Percentiles rank a stretch among this genome's conserved stretches.
Evolutionary conservation across 306 rosid genomes (phyloP).

Genomic region (Vachellia pachyceras): DNA sequence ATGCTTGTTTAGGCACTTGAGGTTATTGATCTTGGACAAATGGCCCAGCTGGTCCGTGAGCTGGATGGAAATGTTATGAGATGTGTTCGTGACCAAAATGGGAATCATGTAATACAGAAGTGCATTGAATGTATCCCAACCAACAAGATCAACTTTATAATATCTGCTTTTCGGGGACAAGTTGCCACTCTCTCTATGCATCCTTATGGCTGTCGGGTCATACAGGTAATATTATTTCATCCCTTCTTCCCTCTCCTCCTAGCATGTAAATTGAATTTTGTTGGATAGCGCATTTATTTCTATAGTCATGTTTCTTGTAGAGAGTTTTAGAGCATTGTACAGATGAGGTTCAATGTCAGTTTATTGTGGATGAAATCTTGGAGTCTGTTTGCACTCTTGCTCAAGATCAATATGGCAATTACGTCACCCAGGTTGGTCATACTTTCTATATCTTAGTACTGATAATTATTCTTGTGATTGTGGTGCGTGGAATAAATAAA

Average conservation of each 20-base stretch:
- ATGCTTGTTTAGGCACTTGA: slow-evolving; percentile 59
- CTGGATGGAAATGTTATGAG: slow-evolving; percentile 67
- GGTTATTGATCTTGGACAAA: slow-evolving; percentile 66
- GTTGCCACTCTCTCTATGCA: slow-evolving; percentile 59
- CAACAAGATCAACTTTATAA: slow-evolving; percentile 49
- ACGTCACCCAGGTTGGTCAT: slow-evolving; percentile 65
- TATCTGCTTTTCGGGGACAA: slow-evolving; percentile 63
- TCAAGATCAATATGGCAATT: slow-evolving; percentile 71
- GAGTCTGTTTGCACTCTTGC: slow-evolving; percentile 65
- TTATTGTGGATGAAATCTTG: slow-evolving; percentile 68
- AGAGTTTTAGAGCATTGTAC: slow-evolving; percentile 70
- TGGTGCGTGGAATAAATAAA: background rate
- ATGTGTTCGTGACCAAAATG: slow-evolving; percentile 71
- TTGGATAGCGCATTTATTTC: slow-evolving; percentile 14
- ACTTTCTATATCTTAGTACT: background rate
- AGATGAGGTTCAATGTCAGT: slow-evolving; percentile 59
- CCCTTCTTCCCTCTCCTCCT: slow-evolving; percentile 4
- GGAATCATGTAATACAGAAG: slow-evolving; percentile 76
- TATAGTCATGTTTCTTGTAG: slow-evolving; percentile 45
- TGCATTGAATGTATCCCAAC: slow-evolving; percentile 67
- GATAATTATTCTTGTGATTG: background rate
- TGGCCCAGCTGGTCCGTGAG: slow-evolving; percentile 64
- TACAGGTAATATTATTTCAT: slow-evolving; percentile 52
- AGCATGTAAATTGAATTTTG: slow-evolving; percentile 4
- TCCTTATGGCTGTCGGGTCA: slow-evolving; percentile 74